Evolutionary conservation across 768 basidiomycete genomes (phyloP).

Genomic region (Tricholoma terreum): DNA sequence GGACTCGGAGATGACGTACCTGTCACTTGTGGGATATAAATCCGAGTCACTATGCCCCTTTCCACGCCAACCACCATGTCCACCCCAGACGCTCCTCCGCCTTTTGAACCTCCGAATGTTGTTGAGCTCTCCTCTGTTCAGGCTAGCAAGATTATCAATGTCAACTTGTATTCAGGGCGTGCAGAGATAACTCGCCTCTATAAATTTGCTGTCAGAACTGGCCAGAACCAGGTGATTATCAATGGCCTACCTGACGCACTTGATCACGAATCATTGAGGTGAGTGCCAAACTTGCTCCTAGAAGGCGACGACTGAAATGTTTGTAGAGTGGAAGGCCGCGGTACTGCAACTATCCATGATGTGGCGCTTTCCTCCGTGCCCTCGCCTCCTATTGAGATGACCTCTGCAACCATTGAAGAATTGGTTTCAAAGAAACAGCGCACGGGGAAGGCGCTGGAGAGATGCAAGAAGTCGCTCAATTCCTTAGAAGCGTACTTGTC

Average conservation of each 20-base stretch:
- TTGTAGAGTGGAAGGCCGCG: constrained; percentile 33
- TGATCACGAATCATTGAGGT: constrained; percentile 32
- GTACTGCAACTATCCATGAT: constrained; percentile 34
- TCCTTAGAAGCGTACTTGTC: constrained; percentile 26
- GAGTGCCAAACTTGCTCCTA: neutral
- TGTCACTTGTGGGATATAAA: too few relatives aligned
- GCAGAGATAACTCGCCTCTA: constrained; percentile 35
- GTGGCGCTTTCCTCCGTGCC: constrained; percentile 24
- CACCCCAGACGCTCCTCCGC: neutral
- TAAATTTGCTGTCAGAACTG: constrained; percentile 27
- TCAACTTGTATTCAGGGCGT: constrained; percentile 34
- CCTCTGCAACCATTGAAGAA: constrained; percentile 18
- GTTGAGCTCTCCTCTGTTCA: constrained; percentile 21
- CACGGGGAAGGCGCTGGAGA: constrained; percentile 18
- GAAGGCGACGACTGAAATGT: neutral
- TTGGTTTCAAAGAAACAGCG: constrained; percentile 16
- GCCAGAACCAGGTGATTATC: constrained; percentile 33
- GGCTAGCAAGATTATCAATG: constrained; percentile 31
- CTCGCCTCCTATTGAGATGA: constrained; percentile 2
- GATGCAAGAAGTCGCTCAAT: constrained; percentile 20
- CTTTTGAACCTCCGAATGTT: constrained; percentile 6
- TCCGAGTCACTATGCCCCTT: neutral
- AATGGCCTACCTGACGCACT: constrained; percentile 29
- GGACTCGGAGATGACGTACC: too few relatives aligned
- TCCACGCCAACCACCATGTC: neutral